Evolutionary conservation across 352 stramenopile genomes (phyloP).

Genomic region (Paralagenidium karlingii): DNA sequence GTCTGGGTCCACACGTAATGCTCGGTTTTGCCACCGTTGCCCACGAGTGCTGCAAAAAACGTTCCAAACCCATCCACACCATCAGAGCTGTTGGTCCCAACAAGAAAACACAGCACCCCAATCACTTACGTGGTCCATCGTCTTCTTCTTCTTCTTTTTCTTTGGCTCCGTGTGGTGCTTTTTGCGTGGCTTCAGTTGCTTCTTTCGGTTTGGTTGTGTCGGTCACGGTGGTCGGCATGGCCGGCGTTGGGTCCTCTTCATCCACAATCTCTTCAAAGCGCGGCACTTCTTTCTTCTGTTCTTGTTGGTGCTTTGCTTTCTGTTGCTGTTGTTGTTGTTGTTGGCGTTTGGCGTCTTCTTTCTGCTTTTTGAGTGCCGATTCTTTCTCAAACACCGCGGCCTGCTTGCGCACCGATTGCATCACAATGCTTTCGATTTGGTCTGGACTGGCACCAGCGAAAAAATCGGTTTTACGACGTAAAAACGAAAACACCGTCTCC

Average conservation of each 20-base stretch:
- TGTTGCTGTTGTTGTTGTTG: constrained; percentile 35
- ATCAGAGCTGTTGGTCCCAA: constrained; percentile 4
- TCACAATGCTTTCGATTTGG: constrained; percentile 72
- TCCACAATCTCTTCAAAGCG: constrained; percentile 79
- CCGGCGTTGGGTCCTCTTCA: too few species aligned
- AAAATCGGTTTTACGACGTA: constrained; percentile 98
- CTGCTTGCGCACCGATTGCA: constrained; percentile 89
- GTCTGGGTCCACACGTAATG: constrained; percentile 98
- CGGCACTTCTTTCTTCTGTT: constrained; percentile 16
- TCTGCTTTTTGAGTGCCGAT: constrained; percentile 54
- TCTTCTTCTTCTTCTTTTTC: constrained; percentile 53
- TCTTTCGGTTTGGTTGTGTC: constrained; percentile 7
- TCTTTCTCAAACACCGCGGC: constrained; percentile 73
- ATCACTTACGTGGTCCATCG: constrained; percentile 37
- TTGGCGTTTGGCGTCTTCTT: constrained; percentile 66
- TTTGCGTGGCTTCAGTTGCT: constrained; percentile 2
- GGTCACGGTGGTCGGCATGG: constrained; percentile 10
- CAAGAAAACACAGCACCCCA: background rate
- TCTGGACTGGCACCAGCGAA: constrained; percentile 85
- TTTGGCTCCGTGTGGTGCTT: constrained; percentile 15
- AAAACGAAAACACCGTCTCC: constrained; percentile 96
- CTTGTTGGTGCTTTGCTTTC: constrained; percentile 10
- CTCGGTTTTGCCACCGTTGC: constrained; percentile 87
- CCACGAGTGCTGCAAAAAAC: constrained; percentile 46
- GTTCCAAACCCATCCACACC: constrained; percentile 1